phyloP scores from a whole-genome alignment of 352 stramenopile genomes.

The Pseudoperonospora humuli region DNA sequence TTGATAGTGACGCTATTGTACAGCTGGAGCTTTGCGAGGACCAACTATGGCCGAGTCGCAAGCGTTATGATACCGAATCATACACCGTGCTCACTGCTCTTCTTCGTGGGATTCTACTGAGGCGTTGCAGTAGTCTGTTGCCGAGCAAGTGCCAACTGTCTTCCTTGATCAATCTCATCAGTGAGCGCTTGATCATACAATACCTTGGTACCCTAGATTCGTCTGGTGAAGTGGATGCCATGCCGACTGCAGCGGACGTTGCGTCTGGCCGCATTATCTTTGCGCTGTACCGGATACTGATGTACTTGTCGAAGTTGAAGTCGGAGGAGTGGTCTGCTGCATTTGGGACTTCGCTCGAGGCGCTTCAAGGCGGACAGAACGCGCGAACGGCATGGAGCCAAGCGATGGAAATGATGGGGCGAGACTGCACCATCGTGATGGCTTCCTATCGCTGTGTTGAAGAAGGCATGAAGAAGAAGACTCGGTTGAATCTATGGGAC shows the following conservation, averaged over 20 bases:
- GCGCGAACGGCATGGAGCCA: constrained; percentile 11
- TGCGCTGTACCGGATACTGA: constrained; percentile 17
- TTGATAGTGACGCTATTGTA: not conserved
- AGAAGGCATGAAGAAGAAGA: constrained; percentile 1
- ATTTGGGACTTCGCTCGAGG: constrained; percentile 17
- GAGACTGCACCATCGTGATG: constrained; percentile 9
- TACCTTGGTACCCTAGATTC: constrained; percentile 18
- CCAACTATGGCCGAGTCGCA: constrained; percentile 4
- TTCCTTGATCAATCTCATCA: constrained; percentile 21
- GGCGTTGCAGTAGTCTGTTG: constrained; percentile 4
- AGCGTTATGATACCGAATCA: constrained; percentile 18
- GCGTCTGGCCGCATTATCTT: constrained; percentile 19
- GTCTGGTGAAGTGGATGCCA: not conserved
- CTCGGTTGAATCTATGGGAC: constrained; percentile 4
- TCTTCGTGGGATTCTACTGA: constrained; percentile 23
- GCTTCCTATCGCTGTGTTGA: constrained; percentile 8
- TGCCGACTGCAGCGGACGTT: constrained; percentile 7
- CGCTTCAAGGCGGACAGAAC: constrained; percentile 13
- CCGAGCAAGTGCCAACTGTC: constrained; percentile 12
- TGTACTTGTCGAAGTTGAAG: constrained; percentile 12
- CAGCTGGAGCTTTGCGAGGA: constrained; percentile 21
- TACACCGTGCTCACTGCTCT: constrained; percentile 25
- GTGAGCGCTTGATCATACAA: constrained; percentile 22
- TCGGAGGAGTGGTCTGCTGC: constrained; percentile 10
- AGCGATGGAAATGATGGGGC: constrained; percentile 9